Evolutionary conservation across 192 early-diverging fungal species (phyloP).

Genomic region (Dispira simplex): DNA sequence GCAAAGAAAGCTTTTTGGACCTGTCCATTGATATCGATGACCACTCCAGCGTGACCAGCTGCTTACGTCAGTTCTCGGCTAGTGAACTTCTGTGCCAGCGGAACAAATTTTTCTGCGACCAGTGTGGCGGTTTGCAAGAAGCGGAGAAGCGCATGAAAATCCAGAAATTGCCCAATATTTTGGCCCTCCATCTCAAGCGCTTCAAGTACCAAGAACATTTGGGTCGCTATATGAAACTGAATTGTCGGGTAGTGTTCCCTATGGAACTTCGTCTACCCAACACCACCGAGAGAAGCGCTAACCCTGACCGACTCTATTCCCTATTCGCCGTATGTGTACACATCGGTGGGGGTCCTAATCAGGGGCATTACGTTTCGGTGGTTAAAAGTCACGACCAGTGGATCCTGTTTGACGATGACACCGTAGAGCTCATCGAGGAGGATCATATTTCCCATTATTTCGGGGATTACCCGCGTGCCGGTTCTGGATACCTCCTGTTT

Average conservation of each 20-base stretch:
- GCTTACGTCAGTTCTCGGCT: slow-evolving; percentile 90
- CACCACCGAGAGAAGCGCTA: slow-evolving; percentile 76
- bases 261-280: slow-evolving; percentile 89
- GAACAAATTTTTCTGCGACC: slow-evolving; percentile 97
- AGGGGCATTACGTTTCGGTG: slow-evolving; percentile 92
- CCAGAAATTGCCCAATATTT: slow-evolving; percentile 79
- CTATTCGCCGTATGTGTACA: slow-evolving; percentile 87
- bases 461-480: slow-evolving; percentile 55
- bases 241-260: slow-evolving; percentile 89
- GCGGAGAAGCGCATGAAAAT: slow-evolving; percentile 98
- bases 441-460: slow-evolving; percentile 64
- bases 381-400: slow-evolving; percentile 76
- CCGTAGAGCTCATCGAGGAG: slow-evolving; percentile 71
- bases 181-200: slow-evolving; percentile 91
- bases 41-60: slow-evolving; percentile 85
- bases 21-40: slow-evolving; percentile 94
- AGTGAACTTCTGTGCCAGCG: slow-evolving; percentile 90
- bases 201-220: slow-evolving; percentile 95
- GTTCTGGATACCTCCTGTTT: slow-evolving; percentile 68
- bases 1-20: slow-evolving; percentile 91
- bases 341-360: slow-evolving; percentile 88
- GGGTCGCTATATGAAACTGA: slow-evolving; percentile 84
- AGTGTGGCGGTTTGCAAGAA: slow-evolving; percentile 87
- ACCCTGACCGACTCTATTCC: slow-evolving; percentile 74
- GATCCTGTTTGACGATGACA: slow-evolving; percentile 95